Percentiles rank a stretch among this genome's conserved stretches.
Conservation (phyloP, 169 alveolate species). For the Prorocentrum cordatum region DNA sequence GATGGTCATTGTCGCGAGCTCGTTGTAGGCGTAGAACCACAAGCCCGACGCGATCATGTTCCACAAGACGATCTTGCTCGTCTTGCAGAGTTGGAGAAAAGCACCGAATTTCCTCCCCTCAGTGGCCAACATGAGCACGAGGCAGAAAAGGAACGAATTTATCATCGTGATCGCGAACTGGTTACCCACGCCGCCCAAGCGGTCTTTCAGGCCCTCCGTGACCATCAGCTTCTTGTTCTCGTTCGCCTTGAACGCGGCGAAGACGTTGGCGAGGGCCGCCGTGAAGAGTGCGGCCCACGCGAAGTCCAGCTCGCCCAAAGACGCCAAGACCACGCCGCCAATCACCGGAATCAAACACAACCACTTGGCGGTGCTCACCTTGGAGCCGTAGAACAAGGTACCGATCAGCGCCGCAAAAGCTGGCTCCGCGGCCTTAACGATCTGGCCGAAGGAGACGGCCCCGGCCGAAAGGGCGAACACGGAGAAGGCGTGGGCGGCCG, state of each 20-base stretch:
- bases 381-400: slow-evolving; percentile 17
- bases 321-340: slow-evolving; percentile 67
- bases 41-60: slow-evolving; percentile 30
- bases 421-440: slow-evolving; percentile 67
- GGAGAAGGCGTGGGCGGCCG: slow-evolving; percentile 48
- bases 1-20: neutral
- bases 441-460: slow-evolving; percentile 65
- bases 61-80: slow-evolving; percentile 5
- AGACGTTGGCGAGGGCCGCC: slow-evolving; percentile 67
- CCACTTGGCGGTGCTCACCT: slow-evolving; percentile 64
- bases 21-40: slow-evolving; percentile 67
- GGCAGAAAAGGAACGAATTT: slow-evolving; percentile 49
- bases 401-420: slow-evolving; percentile 66
- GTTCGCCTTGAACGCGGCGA: slow-evolving; percentile 67
- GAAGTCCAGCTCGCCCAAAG: slow-evolving; percentile 39
- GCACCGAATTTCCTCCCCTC: slow-evolving; percentile 30
- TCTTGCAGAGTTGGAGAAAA: slow-evolving; percentile 3
- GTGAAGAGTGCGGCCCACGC: slow-evolving; percentile 68
- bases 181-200: slow-evolving; percentile 61
- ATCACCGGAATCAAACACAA: slow-evolving; percentile 66
- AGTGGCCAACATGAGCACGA: neutral
- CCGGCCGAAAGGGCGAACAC: slow-evolving; percentile 59
- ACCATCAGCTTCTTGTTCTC: slow-evolving; percentile 69
- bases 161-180: slow-evolving; percentile 64
- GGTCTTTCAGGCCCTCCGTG: slow-evolving; percentile 65